Base-by-base conservation (phyloP, 2,329 filamentous ascomycete genomes). In the Hymenoscyphus albidus region DNA sequence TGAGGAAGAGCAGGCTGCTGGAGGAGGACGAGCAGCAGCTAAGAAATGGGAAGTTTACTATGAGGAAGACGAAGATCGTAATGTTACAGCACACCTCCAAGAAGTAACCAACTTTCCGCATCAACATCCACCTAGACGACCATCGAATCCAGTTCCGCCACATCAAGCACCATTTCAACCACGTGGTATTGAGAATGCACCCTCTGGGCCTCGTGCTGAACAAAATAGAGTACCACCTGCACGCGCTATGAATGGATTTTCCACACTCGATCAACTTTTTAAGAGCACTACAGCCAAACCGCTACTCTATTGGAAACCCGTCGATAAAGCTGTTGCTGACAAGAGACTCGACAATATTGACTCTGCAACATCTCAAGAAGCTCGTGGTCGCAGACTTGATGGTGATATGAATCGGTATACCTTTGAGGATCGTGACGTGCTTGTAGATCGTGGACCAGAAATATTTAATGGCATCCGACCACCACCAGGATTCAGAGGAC, bases 41-140 rank as follows among this genome's bases (percentile, higher is more conserved):
- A 71, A 75, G 74, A 81, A 88, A 31, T 96, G 89, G 87, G 91
- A 94, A 76, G 85, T 96, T 6, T 77, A 82, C 6, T 96, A 96
- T 73, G 81, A 86, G 31, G 77, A 80, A 32, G 82, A 82, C 3
- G 79, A 81, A 2, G 79, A 86, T 60, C 84, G 83, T 32, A 76
- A 78, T 48, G 80, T 88, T 13, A 80, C 80, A 44, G 87, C 86
- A 16, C 78, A 77, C 12, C 81, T 92, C 31, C 80, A 83, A 62
- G 84, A 87, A 73, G 74, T 76, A 22, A 68, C 57, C n/a, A 64
- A 44, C 39, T 63, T 60, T 27, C 48, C 68, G 38, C 62, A 62
- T 31, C 61, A 65, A 51, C 59, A 65, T 35, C 59, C 63, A 64
- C 64, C 48, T 58, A 70, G 59, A 69, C 71, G 67, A 39, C 54